These are phyloP conservation scores for Chaetomium sp. DNA, from an alignment of 2,329 filamentous ascomycete genomes.

Conservation along the genomic window DNA sequence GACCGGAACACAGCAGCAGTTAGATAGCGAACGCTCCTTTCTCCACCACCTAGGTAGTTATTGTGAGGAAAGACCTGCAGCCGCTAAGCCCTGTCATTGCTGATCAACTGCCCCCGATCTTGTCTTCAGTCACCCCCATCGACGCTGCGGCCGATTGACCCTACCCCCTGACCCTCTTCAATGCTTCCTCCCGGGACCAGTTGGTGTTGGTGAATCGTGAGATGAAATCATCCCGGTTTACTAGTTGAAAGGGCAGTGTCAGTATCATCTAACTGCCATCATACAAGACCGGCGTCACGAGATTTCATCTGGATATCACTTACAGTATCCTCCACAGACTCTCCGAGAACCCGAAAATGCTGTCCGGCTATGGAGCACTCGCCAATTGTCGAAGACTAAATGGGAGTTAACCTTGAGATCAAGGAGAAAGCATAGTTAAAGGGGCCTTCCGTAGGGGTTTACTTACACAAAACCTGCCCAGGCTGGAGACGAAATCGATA, in stretches of 20 bases:
- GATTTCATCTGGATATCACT: constrained; percentile 32
- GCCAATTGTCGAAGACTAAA: constrained; percentile 94
- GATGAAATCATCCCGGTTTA: constrained; percentile 73
- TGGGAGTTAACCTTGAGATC: background rate
- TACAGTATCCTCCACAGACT: constrained; percentile 88
- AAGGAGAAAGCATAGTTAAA: background rate
- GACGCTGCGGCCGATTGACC: no score
- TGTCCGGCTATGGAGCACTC: constrained; percentile 80
- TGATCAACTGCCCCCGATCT: no score
- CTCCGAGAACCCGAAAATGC: constrained; percentile 77
- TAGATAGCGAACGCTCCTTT: no score
- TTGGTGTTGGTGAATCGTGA: constrained; percentile 71
- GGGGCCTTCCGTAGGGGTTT: no score
- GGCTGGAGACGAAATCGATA: constrained; percentile 78
- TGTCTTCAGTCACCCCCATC: no score
- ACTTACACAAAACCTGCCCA: constrained; percentile 67
- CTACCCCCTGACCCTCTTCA: constrained; percentile 30
- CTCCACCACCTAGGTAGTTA: no score
- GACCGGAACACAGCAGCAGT: no score
- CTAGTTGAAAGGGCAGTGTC: constrained; percentile 35
- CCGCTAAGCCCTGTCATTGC: no score
- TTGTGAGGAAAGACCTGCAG: no score
- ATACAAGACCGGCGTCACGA: background rate
- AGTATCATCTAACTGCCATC: no score
- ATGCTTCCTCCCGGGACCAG: constrained; percentile 42